Evolutionary conservation across 768 basidiomycete genomes (phyloP).

Genomic region (Kwoniella europaea): DNA sequence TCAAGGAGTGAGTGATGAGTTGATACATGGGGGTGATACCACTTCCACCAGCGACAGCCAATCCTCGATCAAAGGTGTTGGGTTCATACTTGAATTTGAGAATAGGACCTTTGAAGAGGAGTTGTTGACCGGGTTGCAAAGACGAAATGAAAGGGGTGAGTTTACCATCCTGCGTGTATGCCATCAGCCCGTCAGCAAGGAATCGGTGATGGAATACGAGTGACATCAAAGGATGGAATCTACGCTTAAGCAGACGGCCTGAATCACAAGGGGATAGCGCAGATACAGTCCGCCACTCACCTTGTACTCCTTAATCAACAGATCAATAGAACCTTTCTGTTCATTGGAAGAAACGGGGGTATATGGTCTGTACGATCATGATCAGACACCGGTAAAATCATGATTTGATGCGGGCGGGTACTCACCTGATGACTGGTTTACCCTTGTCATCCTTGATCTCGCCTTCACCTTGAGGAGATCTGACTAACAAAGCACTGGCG

Average conservation of each 20-base stretch:
- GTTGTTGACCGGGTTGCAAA: constrained; percentile 72
- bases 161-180: constrained; percentile 71
- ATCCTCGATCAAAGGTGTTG: constrained; percentile 69
- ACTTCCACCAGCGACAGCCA: constrained; percentile 88
- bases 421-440: constrained; percentile 74
- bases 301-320: constrained; percentile 77
- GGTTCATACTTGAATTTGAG: constrained; percentile 82
- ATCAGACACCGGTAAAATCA: neutral
- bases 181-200: no score
- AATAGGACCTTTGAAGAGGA: constrained; percentile 90
- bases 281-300: constrained; percentile 40
- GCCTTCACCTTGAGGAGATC: constrained; percentile 61
- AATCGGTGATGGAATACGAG: no score
- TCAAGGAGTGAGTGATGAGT: constrained; percentile 72
- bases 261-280: neutral
- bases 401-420: neutral
- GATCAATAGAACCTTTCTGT: constrained; percentile 71
- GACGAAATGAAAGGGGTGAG: constrained; percentile 80
- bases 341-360: constrained; percentile 86
- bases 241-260: no score
- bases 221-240: no score
- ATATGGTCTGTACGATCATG: constrained; percentile 66
- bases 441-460: constrained; percentile 65
- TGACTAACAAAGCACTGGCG: constrained; percentile 66
- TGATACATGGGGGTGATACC: constrained; percentile 70